Percentiles rank a stretch among this genome's conserved stretches.
Conservation (phyloP, 495 filamentous ascomycete species). For the Tuber calosporum region DNA sequence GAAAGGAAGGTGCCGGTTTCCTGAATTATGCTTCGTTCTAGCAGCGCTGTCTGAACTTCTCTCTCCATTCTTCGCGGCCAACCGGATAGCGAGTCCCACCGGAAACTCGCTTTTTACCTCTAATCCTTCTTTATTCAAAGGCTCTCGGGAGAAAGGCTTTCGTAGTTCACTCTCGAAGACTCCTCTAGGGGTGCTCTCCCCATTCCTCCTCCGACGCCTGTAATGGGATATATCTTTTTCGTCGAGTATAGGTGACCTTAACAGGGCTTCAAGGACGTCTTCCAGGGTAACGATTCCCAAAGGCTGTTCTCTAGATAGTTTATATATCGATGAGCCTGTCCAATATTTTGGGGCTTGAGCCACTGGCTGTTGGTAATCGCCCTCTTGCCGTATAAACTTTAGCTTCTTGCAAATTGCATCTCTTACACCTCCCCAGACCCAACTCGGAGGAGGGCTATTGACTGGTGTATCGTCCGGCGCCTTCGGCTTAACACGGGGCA, state of each 20-base stretch:
- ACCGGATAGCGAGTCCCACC: neutral
- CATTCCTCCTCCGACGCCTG: conserved; percentile 12
- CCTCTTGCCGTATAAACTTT: neutral
- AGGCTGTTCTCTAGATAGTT: conserved; percentile 16
- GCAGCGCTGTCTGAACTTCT: neutral
- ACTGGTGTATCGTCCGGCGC: neutral
- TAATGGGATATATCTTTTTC: conserved; percentile 33
- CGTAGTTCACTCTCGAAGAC: neutral
- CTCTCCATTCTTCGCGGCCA: neutral
- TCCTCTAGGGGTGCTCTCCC: neutral
- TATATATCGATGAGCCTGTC: conserved; percentile 21
- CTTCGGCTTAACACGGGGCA: neutral
- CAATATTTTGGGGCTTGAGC: conserved; percentile 24
- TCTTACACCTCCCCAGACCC: neutral
- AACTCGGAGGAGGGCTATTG: neutral
- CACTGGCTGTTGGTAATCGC: neutral
- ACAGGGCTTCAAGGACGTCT: conserved; percentile 27
- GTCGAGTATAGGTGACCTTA: conserved; percentile 30
- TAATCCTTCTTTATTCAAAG: neutral
- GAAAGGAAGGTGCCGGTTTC: neutral
- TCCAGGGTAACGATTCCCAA: conserved; percentile 32
- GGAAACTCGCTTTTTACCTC: neutral
- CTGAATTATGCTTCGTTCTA: neutral
- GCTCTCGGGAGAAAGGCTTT: neutral
- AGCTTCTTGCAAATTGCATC: neutral